Conservation (phyloP, 2,329 filamentous ascomycete species). For the Tolypocladium ophioglossoides region DNA sequence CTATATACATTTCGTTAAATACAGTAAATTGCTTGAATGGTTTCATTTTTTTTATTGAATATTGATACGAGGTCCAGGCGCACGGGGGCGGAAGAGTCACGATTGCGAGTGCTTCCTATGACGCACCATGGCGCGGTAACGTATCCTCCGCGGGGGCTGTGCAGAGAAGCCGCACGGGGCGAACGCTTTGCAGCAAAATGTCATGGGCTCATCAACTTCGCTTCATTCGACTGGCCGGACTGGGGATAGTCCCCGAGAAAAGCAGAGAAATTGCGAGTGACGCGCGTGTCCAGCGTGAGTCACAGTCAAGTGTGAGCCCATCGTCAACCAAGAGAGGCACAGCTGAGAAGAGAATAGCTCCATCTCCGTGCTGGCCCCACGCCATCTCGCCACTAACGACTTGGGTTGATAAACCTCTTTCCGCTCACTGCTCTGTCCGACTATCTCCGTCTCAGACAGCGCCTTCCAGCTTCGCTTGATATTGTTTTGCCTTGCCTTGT, state of each 20-base stretch:
- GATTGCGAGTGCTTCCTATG: neutral
- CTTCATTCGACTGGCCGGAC: neutral
- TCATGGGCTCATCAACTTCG: neutral
- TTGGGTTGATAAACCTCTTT: neutral
- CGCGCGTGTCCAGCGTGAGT: neutral
- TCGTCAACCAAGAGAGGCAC: neutral
- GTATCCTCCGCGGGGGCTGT: neutral
- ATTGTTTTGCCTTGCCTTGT: neutral
- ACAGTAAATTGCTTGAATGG: neutral
- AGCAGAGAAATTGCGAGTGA: neutral
- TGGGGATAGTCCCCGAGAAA: neutral
- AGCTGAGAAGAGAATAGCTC: neutral
- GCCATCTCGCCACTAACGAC: neutral
- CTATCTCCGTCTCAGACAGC: neutral
- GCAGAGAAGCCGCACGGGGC: neutral
- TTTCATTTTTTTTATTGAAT: neutral
- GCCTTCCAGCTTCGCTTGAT: neutral
- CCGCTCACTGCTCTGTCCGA: neutral
- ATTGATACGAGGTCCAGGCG: too few relatives aligned
- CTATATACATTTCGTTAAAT: too few relatives aligned
- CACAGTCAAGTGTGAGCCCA: too few relatives aligned
- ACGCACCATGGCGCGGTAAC: neutral
- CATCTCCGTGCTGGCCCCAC: neutral
- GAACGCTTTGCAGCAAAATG: neutral
- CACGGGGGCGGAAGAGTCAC: neutral